Evolutionary conservation across 2,329 filamentous ascomycete genomes (phyloP).

Genomic region (Colletotrichum endophyticum): DNA sequence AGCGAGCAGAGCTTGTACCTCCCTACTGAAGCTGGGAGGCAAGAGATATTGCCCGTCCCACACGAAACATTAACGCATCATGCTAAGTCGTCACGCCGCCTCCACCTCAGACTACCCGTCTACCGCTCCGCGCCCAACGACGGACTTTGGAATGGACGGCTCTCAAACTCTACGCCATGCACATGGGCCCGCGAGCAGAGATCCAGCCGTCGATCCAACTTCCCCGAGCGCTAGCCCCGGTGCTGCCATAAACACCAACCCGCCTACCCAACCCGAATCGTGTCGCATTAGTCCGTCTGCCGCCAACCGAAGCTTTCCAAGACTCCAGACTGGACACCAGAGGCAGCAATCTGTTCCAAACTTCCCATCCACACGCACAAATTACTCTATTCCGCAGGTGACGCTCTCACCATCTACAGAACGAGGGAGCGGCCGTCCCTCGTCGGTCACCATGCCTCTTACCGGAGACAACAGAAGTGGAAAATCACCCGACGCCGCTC

Average conservation of each 20-base stretch:
- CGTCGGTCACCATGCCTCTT: constrained; percentile 41
- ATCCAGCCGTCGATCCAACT: neutral
- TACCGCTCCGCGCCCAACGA: constrained; percentile 22
- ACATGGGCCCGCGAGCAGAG: constrained; percentile 9
- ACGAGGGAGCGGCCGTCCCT: constrained; percentile 25
- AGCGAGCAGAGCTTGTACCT: neutral
- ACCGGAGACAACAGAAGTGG: constrained; percentile 43
- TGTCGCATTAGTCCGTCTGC: constrained; percentile 1
- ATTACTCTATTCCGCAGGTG: neutral
- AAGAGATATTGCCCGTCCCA: constrained; percentile 25
- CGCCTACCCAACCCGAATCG: constrained; percentile 13
- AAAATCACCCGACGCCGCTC: constrained; percentile 28
- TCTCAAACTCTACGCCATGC: constrained; percentile 10
- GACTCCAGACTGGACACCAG: constrained; percentile 26
- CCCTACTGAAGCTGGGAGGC: neutral
- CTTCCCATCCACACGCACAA: constrained; percentile 32
- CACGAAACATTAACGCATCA: constrained; percentile 41
- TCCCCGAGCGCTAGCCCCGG: constrained; percentile 10
- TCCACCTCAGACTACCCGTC: constrained; percentile 27
- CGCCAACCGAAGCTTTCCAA: constrained; percentile 2
- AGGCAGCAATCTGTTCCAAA: constrained; percentile 41
- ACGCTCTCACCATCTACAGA: constrained; percentile 26
- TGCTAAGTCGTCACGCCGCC: constrained; percentile 36
- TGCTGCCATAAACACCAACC: constrained; percentile 5
- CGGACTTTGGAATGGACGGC: constrained; percentile 15